phyloP scores from a whole-genome alignment of 495 filamentous ascomycete species.

The Beverwykella pulmonaria region DNA sequence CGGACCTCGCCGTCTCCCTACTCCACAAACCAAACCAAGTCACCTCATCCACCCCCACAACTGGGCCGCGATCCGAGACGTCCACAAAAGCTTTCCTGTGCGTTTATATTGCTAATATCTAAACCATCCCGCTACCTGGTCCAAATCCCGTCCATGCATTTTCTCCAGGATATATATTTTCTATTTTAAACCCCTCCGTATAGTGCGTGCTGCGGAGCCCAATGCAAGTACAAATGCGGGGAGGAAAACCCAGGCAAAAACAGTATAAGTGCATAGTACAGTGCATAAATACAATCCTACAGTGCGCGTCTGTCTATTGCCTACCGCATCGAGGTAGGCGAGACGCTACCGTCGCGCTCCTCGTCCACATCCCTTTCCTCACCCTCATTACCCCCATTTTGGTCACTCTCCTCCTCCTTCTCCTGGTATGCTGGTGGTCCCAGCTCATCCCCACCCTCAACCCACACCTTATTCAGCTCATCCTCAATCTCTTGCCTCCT shows the following conservation, averaged over 20 bases:
- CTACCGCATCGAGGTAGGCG: not conserved
- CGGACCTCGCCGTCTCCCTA: too few relatives aligned
- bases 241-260: not conserved
- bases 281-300: not conserved
- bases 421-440: constrained; percentile 44
- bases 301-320: not conserved
- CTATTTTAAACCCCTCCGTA: too few relatives aligned
- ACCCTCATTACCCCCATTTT: not conserved
- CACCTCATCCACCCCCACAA: too few relatives aligned
- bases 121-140: too few relatives aligned
- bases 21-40: too few relatives aligned
- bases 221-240: not conserved
- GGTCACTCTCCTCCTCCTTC: not conserved
- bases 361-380: not conserved
- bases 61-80: too few relatives aligned
- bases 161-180: too few relatives aligned
- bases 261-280: not conserved
- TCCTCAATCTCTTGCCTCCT: constrained; percentile 75
- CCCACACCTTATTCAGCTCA: constrained; percentile 66
- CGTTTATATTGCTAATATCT: too few relatives aligned
- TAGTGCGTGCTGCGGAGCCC: too few relatives aligned
- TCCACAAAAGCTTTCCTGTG: too few relatives aligned
- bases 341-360: not conserved
- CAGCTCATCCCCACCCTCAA: constrained; percentile 45
- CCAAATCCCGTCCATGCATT: too few relatives aligned